These are phyloP conservation scores for Huntiella abstrusa DNA, from an alignment of 2,329 filamentous ascomycete genomes.

Conservation along the genomic window DNA sequence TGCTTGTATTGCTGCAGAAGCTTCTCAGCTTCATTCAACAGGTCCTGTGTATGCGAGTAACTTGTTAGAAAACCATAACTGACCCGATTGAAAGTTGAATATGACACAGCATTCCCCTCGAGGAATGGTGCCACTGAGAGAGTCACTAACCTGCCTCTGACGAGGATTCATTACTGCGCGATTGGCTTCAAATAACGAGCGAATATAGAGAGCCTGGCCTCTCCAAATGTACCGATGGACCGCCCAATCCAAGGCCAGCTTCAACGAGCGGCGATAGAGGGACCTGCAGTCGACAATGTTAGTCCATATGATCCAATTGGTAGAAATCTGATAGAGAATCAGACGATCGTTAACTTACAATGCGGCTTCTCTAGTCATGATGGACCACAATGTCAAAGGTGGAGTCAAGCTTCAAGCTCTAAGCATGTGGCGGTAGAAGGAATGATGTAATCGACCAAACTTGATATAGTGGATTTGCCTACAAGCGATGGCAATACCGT, in stretches of 20 bases:
- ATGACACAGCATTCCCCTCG: not conserved
- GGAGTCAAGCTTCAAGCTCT: not conserved
- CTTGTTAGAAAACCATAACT: not conserved
- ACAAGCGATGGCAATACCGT: not conserved
- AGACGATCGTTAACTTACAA: conserved; percentile 23
- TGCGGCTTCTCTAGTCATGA: conserved; percentile 28
- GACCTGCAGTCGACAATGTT: conserved; percentile 26
- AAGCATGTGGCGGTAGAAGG: not conserved
- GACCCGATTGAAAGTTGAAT: not conserved
- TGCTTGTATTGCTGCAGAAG: conserved; percentile 91
- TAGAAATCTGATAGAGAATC: not conserved
- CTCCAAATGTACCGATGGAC: conserved; percentile 88
- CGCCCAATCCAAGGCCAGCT: conserved; percentile 87
- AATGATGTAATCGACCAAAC: not conserved
- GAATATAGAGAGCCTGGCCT: conserved; percentile 88
- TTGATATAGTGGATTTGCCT: not conserved
- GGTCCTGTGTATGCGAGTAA: conserved; percentile 33
- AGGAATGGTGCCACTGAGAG: not conserved
- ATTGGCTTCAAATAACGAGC: conserved; percentile 88
- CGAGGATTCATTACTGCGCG: conserved; percentile 65
- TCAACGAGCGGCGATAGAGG: conserved; percentile 82
- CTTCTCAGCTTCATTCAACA: conserved; percentile 76
- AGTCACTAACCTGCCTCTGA: conserved; percentile 52
- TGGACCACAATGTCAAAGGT: not conserved
- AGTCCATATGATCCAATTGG: not conserved